phyloP scores from a whole-genome alignment of 1,284 basidiomycete species.

The Moesziomyces antarcticus region DNA sequence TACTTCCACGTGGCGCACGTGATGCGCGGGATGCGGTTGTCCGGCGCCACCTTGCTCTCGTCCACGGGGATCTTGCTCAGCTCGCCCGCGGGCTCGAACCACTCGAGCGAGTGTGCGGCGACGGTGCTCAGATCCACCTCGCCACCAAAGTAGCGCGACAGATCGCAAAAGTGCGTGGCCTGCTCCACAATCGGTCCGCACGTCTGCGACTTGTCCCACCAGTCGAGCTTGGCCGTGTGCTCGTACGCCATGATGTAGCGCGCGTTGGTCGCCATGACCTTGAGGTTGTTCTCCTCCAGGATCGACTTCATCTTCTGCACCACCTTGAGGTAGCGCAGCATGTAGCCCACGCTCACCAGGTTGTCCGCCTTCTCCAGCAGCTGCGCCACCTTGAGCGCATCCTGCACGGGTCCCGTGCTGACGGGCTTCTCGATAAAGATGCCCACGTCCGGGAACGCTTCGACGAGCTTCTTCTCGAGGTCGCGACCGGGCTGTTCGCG shows the following conservation, averaged over 20 bases:
- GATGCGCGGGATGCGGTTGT: slow-evolving; percentile 65
- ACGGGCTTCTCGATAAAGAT: slow-evolving; percentile 96
- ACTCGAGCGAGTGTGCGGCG: slow-evolving; percentile 69
- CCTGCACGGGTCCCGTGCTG: slow-evolving; percentile 79
- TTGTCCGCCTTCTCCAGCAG: slow-evolving; percentile 69
- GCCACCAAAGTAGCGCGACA: slow-evolving; percentile 96
- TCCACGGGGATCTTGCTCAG: slow-evolving; percentile 84
- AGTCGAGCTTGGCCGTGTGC: slow-evolving; percentile 79
- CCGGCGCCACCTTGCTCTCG: slow-evolving; percentile 76
- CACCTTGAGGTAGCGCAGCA: slow-evolving; percentile 71
- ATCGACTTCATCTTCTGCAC: slow-evolving; percentile 97
- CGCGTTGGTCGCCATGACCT: slow-evolving; percentile 96
- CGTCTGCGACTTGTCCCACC: slow-evolving; percentile 97
- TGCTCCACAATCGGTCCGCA: slow-evolving; percentile 94
- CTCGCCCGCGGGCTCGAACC: slow-evolving; percentile 75
- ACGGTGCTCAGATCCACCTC: slow-evolving; percentile 90
- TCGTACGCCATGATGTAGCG: slow-evolving; percentile 92
- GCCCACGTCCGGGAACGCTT: slow-evolving; percentile 78
- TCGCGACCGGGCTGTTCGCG: slow-evolving; percentile 75
- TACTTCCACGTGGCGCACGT: slow-evolving; percentile 68
- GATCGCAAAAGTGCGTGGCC: slow-evolving; percentile 80
- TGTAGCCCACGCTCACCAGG: slow-evolving; percentile 88
- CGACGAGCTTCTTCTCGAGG: slow-evolving; percentile 88
- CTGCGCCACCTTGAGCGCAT: slow-evolving; percentile 68
- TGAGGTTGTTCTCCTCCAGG: slow-evolving; percentile 90